Evolutionary conservation across 2,329 filamentous ascomycete species (phyloP).

Genomic region (Nothopassalora personata): DNA sequence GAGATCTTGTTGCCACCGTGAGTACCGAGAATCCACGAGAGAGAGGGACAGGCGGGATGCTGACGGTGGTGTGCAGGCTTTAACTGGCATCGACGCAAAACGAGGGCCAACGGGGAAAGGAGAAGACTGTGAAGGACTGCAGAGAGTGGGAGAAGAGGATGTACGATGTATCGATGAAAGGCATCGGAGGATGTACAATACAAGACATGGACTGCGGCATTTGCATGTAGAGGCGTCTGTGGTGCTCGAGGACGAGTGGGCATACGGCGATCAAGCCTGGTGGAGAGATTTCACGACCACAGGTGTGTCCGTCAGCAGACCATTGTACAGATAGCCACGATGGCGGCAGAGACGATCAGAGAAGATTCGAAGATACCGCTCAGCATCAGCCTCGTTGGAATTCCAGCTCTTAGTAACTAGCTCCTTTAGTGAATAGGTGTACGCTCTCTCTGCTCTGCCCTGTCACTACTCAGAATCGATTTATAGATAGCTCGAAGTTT

Average conservation of each 20-base stretch:
- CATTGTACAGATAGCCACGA: background rate
- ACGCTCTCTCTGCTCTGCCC: no score
- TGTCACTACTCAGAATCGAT: no score
- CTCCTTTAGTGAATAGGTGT: no score
- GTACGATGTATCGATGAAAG: conserved; percentile 5
- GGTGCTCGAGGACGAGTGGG: background rate
- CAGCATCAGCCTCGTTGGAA: no score
- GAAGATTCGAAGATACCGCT: no score
- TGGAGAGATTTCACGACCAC: background rate
- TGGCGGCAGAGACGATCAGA: background rate
- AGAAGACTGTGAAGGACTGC: background rate
- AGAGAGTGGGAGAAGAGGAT: background rate
- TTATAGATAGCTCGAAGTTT: no score
- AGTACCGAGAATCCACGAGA: conserved; percentile 17
- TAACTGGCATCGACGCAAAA: background rate
- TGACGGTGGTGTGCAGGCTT: background rate
- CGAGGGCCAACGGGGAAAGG: background rate
- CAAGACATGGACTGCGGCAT: background rate
- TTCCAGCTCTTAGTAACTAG: no score
- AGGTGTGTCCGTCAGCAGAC: background rate
- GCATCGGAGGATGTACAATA: background rate
- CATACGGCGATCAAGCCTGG: background rate
- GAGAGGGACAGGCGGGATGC: background rate
- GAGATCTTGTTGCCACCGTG: conserved; percentile 48
- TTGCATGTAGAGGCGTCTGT: background rate